These are phyloP conservation scores for Colletotrichum sp. DNA, from an alignment of 2,329 filamentous ascomycete genomes.

Conservation along the genomic window DNA sequence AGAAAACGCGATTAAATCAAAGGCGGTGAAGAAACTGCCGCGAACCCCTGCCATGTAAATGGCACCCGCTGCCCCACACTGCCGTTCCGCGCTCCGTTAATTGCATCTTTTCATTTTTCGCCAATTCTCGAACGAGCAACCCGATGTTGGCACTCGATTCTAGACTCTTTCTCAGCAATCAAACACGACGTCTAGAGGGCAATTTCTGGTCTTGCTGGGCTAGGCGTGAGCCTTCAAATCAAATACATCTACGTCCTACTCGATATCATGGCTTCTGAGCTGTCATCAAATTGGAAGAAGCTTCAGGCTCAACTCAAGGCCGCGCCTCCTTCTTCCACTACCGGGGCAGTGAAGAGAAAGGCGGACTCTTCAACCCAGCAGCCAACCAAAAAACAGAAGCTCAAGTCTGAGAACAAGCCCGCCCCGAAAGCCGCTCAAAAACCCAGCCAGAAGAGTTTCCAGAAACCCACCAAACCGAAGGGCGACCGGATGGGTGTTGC, in stretches of 20 bases:
- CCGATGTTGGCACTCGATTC: not conserved
- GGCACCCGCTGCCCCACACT: not conserved
- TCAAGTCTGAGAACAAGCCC: slow-evolving; percentile 5
- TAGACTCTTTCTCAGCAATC: not conserved
- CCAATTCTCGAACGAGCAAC: not conserved
- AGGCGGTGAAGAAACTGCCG: slow-evolving; percentile 11
- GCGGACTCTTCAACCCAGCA: slow-evolving; percentile 32
- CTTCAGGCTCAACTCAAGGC: slow-evolving; percentile 68
- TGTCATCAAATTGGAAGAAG: slow-evolving; percentile 81
- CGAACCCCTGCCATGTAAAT: not conserved
- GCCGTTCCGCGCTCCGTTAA: not conserved
- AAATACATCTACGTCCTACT: not conserved
- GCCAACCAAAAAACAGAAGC: slow-evolving; percentile 34
- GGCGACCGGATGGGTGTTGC: slow-evolving; percentile 58
- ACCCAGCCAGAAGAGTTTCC: slow-evolving; percentile 22
- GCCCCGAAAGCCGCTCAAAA: slow-evolving; percentile 11
- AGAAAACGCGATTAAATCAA: slow-evolving; percentile 11
- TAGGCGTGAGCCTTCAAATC: not conserved
- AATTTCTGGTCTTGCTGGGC: not conserved
- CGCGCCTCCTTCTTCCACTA: slow-evolving; percentile 39
- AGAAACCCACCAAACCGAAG: slow-evolving; percentile 29
- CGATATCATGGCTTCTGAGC: slow-evolving; percentile 46
- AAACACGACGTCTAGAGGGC: not conserved
- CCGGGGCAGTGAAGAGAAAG: slow-evolving; percentile 43
- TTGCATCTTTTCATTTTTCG: slow-evolving; percentile 10